phyloP scores from a whole-genome alignment of 768 basidiomycete genomes.

The Suillus americanus region DNA sequence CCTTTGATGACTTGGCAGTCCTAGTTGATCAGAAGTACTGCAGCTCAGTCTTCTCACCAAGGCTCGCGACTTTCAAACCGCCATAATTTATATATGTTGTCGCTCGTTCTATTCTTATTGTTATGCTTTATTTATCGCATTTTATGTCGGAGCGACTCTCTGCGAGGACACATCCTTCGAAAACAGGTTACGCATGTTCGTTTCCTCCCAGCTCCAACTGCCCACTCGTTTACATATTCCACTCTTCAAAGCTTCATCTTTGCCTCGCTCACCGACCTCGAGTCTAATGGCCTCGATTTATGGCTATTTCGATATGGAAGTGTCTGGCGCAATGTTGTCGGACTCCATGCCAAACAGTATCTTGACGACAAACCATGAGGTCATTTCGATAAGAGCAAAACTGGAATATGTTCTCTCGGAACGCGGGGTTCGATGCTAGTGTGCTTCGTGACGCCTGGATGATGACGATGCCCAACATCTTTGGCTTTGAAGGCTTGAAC shows the following conservation, averaged over 20 bases:
- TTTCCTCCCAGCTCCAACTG: slow-evolving; percentile 44
- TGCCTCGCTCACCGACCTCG: slow-evolving; percentile 56
- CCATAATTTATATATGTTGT: not conserved
- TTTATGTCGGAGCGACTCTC: not conserved
- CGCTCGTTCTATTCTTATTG: not conserved
- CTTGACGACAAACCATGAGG: slow-evolving; percentile 28
- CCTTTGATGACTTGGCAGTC: no score
- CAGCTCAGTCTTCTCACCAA: slow-evolving; percentile 5
- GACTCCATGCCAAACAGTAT: slow-evolving; percentile 47
- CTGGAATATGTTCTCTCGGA: slow-evolving; percentile 35
- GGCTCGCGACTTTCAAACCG: not conserved
- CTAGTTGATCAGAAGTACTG: no score
- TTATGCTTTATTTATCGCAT: not conserved
- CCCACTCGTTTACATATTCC: slow-evolving; percentile 64
- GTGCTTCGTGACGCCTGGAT: slow-evolving; percentile 48
- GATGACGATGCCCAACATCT: slow-evolving; percentile 69
- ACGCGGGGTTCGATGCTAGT: slow-evolving; percentile 23
- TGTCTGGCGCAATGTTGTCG: slow-evolving; percentile 41
- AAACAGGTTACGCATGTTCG: slow-evolving; percentile 56
- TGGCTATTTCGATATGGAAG: slow-evolving; percentile 58
- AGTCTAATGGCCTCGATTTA: slow-evolving; percentile 42
- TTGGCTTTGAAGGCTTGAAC: slow-evolving; percentile 70
- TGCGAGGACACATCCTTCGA: slow-evolving; percentile 42
- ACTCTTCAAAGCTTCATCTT: no score
- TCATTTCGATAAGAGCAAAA: slow-evolving; percentile 38